Percentiles rank a stretch among this genome's conserved stretches.
phyloP scores from a whole-genome alignment of 2,329 filamentous ascomycete species.

The Diaporthe ampelina region DNA sequence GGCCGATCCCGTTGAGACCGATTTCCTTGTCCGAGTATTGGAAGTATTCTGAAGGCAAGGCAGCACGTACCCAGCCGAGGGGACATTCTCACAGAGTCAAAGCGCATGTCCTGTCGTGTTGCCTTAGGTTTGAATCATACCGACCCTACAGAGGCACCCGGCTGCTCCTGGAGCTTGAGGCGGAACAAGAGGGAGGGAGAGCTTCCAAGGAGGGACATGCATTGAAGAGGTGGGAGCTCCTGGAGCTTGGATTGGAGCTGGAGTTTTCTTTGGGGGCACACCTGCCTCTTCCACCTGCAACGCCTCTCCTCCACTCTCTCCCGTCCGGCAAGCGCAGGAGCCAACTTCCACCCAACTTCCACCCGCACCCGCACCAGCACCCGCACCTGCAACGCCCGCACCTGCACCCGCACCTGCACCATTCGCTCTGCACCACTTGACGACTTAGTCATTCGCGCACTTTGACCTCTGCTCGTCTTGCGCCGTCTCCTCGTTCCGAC shows the following conservation, averaged over 20 bases:
- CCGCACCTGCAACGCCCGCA: not conserved
- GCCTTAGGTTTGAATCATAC: not conserved
- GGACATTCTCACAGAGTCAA: not conserved
- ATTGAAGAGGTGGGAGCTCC: not conserved
- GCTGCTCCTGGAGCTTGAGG: not conserved
- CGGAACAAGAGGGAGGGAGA: not conserved
- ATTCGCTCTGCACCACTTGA: not conserved
- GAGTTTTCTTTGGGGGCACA: not conserved
- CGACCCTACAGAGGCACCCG: constrained; percentile 5
- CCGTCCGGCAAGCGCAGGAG: constrained; percentile 11
- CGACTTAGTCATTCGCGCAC: constrained; percentile 35
- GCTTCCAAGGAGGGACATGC: not conserved
- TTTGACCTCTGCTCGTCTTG: constrained; percentile 18
- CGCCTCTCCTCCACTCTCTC: not conserved
- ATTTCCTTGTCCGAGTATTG: not conserved
- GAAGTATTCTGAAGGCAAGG: not conserved
- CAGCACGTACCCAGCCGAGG: not conserved
- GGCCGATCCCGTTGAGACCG: not conserved
- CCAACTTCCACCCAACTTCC: constrained; percentile 20
- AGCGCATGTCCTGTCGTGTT: not conserved
- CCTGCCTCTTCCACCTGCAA: not conserved
- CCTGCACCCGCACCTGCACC: not conserved
- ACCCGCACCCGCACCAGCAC: not conserved
- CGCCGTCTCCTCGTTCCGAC: constrained; percentile 17
- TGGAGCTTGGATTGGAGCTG: not conserved